These are phyloP conservation scores for Rhodosporidiobolus odoratus DNA, from an alignment of 768 basidiomycete species.

Conservation along the genomic window DNA sequence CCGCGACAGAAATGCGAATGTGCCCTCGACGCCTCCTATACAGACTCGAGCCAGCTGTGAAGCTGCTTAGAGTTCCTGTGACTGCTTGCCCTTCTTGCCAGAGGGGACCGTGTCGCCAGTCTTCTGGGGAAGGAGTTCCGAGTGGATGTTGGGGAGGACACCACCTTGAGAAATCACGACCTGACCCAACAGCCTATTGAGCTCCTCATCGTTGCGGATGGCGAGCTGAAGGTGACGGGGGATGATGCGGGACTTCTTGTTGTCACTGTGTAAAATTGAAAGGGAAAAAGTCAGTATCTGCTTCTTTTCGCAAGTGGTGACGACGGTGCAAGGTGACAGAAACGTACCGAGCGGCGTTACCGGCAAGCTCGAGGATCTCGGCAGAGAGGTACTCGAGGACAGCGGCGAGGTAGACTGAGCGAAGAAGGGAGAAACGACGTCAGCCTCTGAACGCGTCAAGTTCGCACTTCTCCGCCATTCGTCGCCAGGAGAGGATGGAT, in stretches of 20 bases:
- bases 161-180: slow-evolving; percentile 66
- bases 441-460: neutral
- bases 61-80: slow-evolving; percentile 22
- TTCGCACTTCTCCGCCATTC: too few relatives aligned
- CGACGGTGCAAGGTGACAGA: neutral
- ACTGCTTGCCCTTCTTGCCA: slow-evolving; percentile 9
- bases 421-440: neutral
- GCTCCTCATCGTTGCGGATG: slow-evolving; percentile 70
- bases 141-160: slow-evolving; percentile 52
- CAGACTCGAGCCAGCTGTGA: neutral
- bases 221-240: slow-evolving; percentile 72
- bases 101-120: neutral
- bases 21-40: too few relatives aligned
- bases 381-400: slow-evolving; percentile 82
- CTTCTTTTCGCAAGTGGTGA: too few relatives aligned
- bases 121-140: slow-evolving; percentile 48
- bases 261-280: slow-evolving; percentile 72
- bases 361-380: slow-evolving; percentile 79
- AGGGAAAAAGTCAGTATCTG: slow-evolving; percentile 73
- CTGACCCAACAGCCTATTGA: slow-evolving; percentile 53
- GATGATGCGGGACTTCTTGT: slow-evolving; percentile 76
- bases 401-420: slow-evolving; percentile 69
- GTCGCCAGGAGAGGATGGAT: too few relatives aligned
- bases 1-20: slow-evolving; percentile 6
- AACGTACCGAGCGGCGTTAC: slow-evolving; percentile 57